Base-by-base conservation (phyloP, 208 protist species). In the Wallacemonas collosoma region DNA sequence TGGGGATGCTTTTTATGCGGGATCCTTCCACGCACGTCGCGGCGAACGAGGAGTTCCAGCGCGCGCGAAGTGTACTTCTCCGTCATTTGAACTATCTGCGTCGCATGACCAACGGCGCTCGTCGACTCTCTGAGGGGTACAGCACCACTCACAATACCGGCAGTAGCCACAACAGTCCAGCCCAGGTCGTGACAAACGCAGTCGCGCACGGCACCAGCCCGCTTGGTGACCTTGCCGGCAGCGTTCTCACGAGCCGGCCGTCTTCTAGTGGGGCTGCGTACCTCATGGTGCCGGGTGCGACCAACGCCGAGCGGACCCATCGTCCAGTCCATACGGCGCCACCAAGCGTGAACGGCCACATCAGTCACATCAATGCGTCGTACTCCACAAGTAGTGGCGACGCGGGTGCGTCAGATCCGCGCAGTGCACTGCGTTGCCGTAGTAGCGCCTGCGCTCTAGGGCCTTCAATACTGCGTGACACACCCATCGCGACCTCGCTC, bases 21-120 rank as follows among this genome's bases (percentile, higher is more conserved):
- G 77, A 68, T 35, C 57, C 58, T 1, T 61, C 76, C 55, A 79
- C 73, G 54, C 77, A 72, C 72, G 48, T 56, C 51, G 76, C 80
- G 55, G 83, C 83, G 44, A 74, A 73, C 53, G 75, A 70, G 58
- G 83, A 85, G 70, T 77, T 88, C 44, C 66, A 66, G 56, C 73
- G 77, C 45, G 76, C 83, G 2, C 54, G 66, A 11, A 56, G 56
- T 2, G 74, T 76, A 38, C 43, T 65, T 5, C 41, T 43, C 77
- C 61, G 41, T 47, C 53, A 58, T 51, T 51, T 71, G 48, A 64
- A 71, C 55, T 61, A 76, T 58, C 56, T 78, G 7, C 60, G 60
- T n/a, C 53, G 11, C 5, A 0, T 38, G 14, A n/a, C 17, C 53
- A n/a, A 6, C 6, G 26, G 9, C 14, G 53, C 53, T 8, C 45